phyloP scores from a whole-genome alignment of 768 basidiomycete species.

The Lactarius sanguifluus region DNA sequence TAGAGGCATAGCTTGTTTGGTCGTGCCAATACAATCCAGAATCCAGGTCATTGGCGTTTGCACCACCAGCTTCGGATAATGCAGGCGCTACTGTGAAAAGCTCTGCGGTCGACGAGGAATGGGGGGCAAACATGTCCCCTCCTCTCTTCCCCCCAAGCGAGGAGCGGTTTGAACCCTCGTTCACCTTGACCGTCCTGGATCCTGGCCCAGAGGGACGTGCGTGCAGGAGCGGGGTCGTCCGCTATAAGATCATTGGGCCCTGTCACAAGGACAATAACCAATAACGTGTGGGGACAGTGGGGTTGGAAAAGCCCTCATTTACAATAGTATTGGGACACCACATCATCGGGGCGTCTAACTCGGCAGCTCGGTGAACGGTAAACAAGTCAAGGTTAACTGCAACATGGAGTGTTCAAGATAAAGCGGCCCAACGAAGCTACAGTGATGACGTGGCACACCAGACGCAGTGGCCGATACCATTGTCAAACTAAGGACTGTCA shows the following conservation, averaged over 20 bases:
- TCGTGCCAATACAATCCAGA: slow-evolving; percentile 2
- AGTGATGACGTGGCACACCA: slow-evolving; percentile 20
- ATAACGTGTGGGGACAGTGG: not conserved
- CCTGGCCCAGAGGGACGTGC: slow-evolving; percentile 2
- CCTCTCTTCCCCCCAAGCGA: not conserved
- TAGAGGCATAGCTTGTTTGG: slow-evolving; percentile 22
- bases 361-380: slow-evolving; percentile 7
- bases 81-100: slow-evolving; percentile 2
- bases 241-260: slow-evolving; percentile 6
- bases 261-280: slow-evolving; percentile 15
- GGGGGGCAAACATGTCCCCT: slow-evolving; percentile 2
- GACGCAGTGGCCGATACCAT: not conserved
- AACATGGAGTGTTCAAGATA: not conserved
- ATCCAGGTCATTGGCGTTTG: slow-evolving; percentile 21
- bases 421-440: not conserved
- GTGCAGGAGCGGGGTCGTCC: slow-evolving; percentile 12
- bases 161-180: slow-evolving; percentile 7
- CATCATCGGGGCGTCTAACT: not conserved
- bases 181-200: slow-evolving; percentile 10
- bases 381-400: not conserved
- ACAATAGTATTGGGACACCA: not conserved
- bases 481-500: not conserved
- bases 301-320: not conserved
- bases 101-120: slow-evolving; percentile 7
- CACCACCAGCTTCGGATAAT: slow-evolving; percentile 11